Base-by-base conservation (phyloP, 768 basidiomycete species). In the Auriscalpium orientale region DNA sequence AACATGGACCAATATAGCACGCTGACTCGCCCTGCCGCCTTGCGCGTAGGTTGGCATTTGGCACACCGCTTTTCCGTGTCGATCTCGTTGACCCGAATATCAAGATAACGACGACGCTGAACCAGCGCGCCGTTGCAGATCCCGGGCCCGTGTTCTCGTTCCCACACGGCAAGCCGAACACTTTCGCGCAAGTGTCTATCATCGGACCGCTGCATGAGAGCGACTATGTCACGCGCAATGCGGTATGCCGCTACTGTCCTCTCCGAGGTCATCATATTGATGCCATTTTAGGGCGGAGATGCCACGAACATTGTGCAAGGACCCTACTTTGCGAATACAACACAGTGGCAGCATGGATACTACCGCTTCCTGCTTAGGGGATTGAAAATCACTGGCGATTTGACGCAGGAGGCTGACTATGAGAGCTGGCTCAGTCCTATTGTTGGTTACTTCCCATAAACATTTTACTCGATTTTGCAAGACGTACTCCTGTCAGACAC, bases 151-250 rank as follows among this genome's bases (percentile, higher is more conserved):
- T 70, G 61, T 72, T 78, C 65, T 69, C 71, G 15, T 78, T 79
- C 70, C 71, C 75, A 8, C 67, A 65, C 20, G 57, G 61, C 3
- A 63, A 68, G 28, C 65, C 55, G 10, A 74, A 74, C 9, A 64
- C 76, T 49, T 72, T 80, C 65, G 65, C 76, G 12, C 57, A 61
- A 55, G 63, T 67, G 28, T 61, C 55, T 55, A 66, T 77, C 38
- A n/a, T 84, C 18, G 83, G 83, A 12, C 67, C 76, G 16, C 61
- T 86, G 4, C 70, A 68, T 33, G 76, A 80, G 54, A 62, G 72
- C 11, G 72, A 76, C 54, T 83, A 75, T 64, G 61, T 77, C 44
- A 65, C 76, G 11, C 73, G 84, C 43, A 79, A 79, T 64, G 79
- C 66, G 33, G 75, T 43, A 7, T 7, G 66, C 5, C 40, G 22